phyloP scores from a whole-genome alignment of 2,329 filamentous ascomycete species.

The Iodosphaeria phyllophila region DNA sequence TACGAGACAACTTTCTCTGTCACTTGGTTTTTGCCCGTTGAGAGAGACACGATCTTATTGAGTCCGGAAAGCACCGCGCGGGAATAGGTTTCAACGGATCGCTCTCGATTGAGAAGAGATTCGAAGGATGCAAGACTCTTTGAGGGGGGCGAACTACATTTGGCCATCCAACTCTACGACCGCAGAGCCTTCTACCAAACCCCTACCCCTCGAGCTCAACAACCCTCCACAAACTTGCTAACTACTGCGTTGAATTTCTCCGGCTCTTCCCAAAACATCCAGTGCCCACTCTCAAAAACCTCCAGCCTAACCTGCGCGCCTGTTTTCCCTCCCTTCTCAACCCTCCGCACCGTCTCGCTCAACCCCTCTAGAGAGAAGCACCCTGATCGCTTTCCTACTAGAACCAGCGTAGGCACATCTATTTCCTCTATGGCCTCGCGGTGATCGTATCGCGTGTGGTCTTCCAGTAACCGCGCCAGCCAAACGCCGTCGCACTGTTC shows the following conservation, averaged over 20 bases:
- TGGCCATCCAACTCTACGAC: too few species aligned
- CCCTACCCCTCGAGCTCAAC: too few species aligned
- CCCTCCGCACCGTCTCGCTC: conserved; percentile 15
- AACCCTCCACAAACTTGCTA: conserved; percentile 10
- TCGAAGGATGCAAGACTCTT: too few species aligned
- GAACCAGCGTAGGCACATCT: conserved; percentile 15
- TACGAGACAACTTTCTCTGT: too few species aligned
- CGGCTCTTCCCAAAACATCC: conserved; percentile 21
- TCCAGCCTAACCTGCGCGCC: conserved; percentile 9
- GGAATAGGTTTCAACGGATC: too few species aligned
- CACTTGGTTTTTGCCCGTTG: too few species aligned
- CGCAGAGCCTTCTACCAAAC: too few species aligned
- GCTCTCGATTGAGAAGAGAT: too few species aligned
- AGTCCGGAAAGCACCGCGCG: too few species aligned
- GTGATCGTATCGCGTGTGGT: conserved; percentile 22
- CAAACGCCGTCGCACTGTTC: conserved; percentile 16
- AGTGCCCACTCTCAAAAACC: conserved; percentile 19
- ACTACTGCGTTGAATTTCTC: conserved; percentile 17
- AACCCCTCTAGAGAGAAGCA: conserved; percentile 20
- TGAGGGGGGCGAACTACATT: too few species aligned
- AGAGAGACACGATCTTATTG: too few species aligned
- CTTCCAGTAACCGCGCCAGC: conserved; percentile 18
- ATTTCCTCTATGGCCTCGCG: conserved; percentile 19
- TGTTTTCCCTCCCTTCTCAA: conserved; percentile 7
- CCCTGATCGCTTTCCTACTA: conserved; percentile 17